phyloP scores from a whole-genome alignment of 306 rosid species.

The Citrullus colocynthis region DNA sequence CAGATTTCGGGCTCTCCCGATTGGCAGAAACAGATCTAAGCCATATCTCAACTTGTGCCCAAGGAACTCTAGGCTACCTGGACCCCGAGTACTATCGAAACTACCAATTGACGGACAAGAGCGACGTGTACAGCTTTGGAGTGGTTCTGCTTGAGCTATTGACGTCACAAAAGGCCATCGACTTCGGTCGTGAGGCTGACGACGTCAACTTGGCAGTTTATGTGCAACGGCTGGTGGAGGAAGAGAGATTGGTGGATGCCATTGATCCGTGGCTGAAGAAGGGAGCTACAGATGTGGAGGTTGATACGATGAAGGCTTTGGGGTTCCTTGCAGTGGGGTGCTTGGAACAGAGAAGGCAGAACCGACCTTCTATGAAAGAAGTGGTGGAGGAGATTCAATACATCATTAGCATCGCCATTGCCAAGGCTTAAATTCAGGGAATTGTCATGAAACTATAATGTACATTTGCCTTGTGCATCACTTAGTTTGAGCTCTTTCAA shows the following conservation, averaged over 20 bases:
- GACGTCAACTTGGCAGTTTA: conserved; percentile 77
- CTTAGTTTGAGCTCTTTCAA: neutral
- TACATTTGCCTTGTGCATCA: too few relatives aligned
- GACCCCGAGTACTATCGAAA: conserved; percentile 68
- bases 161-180: conserved; percentile 64
- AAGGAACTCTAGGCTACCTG: conserved; percentile 65
- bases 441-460: too few relatives aligned
- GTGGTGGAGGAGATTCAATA: conserved; percentile 61
- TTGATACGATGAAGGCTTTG: conserved; percentile 68
- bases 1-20: conserved; percentile 60
- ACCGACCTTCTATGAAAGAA: conserved; percentile 79
- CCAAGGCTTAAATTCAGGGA: neutral
- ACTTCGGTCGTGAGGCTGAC: conserved; percentile 43
- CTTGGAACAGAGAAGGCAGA: conserved; percentile 73
- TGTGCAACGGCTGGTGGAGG: conserved; percentile 40
- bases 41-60: conserved; percentile 73
- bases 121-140: conserved; percentile 66
- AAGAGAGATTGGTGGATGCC: conserved; percentile 46
- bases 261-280: conserved; percentile 42
- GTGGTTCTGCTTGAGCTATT: conserved; percentile 55
- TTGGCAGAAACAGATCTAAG: conserved; percentile 71
- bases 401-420: conserved; percentile 40
- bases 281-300: conserved; percentile 37
- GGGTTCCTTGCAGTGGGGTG: conserved; percentile 63
- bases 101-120: conserved; percentile 58